Evolutionary conservation across 768 basidiomycete genomes (phyloP).

Genomic region (Pleurotus giganteus): DNA sequence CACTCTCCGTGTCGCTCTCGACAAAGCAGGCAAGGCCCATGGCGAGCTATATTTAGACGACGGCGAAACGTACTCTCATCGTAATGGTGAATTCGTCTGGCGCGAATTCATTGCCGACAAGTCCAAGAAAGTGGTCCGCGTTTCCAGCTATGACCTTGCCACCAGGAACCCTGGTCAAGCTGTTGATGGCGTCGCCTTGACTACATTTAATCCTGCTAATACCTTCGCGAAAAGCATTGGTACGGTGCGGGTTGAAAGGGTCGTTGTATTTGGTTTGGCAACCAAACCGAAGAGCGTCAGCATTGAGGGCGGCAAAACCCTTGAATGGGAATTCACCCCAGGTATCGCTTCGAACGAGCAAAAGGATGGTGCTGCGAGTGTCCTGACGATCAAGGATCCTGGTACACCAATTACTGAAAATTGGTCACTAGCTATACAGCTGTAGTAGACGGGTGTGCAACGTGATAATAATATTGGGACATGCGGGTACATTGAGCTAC

Average conservation of each 20-base stretch:
- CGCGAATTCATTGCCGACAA: constrained; percentile 65
- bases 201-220: constrained; percentile 55
- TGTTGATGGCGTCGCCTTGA: constrained; percentile 49
- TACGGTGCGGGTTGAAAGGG: constrained; percentile 76
- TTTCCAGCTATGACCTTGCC: constrained; percentile 58
- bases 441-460: constrained; percentile 9
- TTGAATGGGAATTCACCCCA: constrained; percentile 67
- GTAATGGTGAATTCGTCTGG: constrained; percentile 81
- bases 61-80: constrained; percentile 78
- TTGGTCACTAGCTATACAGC: constrained; percentile 53
- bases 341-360: constrained; percentile 57
- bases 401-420: constrained; percentile 53
- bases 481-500: background rate
- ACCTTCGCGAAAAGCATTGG: constrained; percentile 64
- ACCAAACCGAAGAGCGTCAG: constrained; percentile 61
- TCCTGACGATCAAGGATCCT: constrained; percentile 78
- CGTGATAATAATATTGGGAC: background rate
- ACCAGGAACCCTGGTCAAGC: constrained; percentile 39
- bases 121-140: constrained; percentile 40
- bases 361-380: constrained; percentile 64
- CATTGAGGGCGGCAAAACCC: constrained; percentile 42
- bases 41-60: constrained; percentile 97
- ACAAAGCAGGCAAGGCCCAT: constrained; percentile 51
- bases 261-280: constrained; percentile 75
- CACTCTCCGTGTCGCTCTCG: constrained; percentile 83